Base-by-base conservation (phyloP, 768 basidiomycete species). In the Pulveroboletus frians region DNA sequence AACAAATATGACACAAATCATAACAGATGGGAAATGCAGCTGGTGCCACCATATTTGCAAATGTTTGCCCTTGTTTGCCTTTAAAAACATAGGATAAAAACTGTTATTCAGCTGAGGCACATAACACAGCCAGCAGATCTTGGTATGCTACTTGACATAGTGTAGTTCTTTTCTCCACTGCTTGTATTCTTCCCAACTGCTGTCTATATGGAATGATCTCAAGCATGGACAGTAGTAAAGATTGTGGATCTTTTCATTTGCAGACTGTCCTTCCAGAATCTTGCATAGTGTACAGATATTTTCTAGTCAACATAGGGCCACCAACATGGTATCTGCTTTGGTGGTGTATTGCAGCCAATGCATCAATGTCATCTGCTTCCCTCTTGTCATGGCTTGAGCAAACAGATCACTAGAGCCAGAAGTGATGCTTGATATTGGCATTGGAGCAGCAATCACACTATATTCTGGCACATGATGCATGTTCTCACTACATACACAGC, bases 121-220 rank as follows among this genome's bases (percentile, higher is more conserved):
- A 1, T 56, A 41, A 20, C 54, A 53, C 4, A 26, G 23, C 15
- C 31, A 56, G 26, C 47, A 56, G 0, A 56, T 53, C 26, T 43
- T 46, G 17, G 34, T 14, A 36, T 56, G 52, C 1, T 37, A 18
- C 4, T 23, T 27, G 23, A 21, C 11, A 13, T 56, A 56, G 4
- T 1, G 0, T 3, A 55, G 38, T 9, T 9, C 2, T 10, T 34
- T n/a, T 30, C 47, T 49, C 51, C 51, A 55, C 9, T 37, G 4
- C 34, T 17, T 42, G 35, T 53, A 55, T 4, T 6, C 5, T 0
- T 17, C 31, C 35, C 37, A 48, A n/a, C 18, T 32, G 17, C 20
- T 21, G 18, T 3, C 20, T 5, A 9, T 1, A 3, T 14, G 20
- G 3, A 2, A 11, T n/a, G n/a, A n/a, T 7, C 2, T 17, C 15